Conservation (phyloP, 345 rosid species). For the Xanthoceras sorbifolium region DNA sequence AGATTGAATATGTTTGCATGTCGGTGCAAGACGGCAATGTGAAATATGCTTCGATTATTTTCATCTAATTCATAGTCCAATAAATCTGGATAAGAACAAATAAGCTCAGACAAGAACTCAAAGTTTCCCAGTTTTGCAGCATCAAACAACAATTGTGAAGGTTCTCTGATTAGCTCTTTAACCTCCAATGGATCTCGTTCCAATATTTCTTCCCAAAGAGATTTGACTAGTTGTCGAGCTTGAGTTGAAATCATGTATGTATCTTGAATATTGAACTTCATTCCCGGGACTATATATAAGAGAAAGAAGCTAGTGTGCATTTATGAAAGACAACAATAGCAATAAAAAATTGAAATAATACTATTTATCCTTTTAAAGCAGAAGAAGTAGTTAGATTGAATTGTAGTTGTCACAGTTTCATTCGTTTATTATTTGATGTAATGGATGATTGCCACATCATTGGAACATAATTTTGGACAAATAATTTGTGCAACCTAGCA, state of each 20-base stretch:
- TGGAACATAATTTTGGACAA: too few relatives aligned
- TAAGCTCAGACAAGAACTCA: background rate
- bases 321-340: too few relatives aligned
- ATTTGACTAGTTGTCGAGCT: background rate
- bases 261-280: background rate
- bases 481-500: too few relatives aligned
- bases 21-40: too few relatives aligned
- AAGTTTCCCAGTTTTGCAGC: background rate
- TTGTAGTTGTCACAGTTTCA: background rate
- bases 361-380: background rate
- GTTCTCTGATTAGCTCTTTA: background rate
- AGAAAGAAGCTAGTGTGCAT: background rate
- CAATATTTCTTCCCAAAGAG: background rate
- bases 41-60: constrained; percentile 20
- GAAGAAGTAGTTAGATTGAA: background rate
- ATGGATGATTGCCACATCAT: too few relatives aligned
- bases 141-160: background rate
- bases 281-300: background rate
- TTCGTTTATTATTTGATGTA: too few relatives aligned
- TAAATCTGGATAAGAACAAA: constrained; percentile 17
- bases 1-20: too few relatives aligned
- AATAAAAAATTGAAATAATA: too few relatives aligned
- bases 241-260: background rate
- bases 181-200: background rate
- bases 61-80: constrained; percentile 14